phyloP scores from a whole-genome alignment of 1,284 basidiomycete genomes.

The Cronartium ribicola region DNA sequence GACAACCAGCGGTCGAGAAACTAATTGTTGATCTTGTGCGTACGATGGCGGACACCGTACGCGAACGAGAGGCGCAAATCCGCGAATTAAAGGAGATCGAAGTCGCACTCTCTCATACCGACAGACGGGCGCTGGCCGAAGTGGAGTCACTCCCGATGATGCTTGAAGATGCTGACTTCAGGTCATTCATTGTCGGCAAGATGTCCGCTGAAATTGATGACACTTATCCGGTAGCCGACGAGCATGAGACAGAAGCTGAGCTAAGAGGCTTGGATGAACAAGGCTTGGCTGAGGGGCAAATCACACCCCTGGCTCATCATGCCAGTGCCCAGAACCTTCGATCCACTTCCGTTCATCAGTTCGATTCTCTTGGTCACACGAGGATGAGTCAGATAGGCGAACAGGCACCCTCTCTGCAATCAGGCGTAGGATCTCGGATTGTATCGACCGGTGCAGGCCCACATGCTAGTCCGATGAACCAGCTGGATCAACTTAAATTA shows the following conservation, averaged over 20 bases:
- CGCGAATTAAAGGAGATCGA: slow-evolving; percentile 39
- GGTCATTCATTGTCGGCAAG: slow-evolving; percentile 21
- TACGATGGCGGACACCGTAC: slow-evolving; percentile 33
- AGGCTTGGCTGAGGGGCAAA: neutral
- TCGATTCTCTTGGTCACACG: neutral
- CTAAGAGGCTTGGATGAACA: neutral
- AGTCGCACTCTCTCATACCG: slow-evolving; percentile 27
- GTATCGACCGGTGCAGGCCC: neutral
- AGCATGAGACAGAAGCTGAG: neutral
- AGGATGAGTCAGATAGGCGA: neutral
- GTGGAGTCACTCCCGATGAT: slow-evolving; percentile 28
- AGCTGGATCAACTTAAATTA: slow-evolving; percentile 30
- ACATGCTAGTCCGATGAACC: neutral
- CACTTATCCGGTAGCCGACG: neutral
- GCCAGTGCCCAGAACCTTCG: neutral
- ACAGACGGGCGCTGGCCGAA: slow-evolving; percentile 33
- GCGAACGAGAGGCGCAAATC: slow-evolving; percentile 38
- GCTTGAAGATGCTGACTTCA: slow-evolving; percentile 21
- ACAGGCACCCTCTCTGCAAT: neutral
- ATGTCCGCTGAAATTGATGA: slow-evolving; percentile 1
- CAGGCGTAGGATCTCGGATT: neutral
- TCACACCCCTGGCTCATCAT: slow-evolving; percentile 15
- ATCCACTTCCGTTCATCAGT: neutral
- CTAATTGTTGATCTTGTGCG: slow-evolving; percentile 39
- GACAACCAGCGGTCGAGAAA: slow-evolving; percentile 33